phyloP scores from a whole-genome alignment of 1,284 basidiomycete species.

The Heterobasidion occidentale region DNA sequence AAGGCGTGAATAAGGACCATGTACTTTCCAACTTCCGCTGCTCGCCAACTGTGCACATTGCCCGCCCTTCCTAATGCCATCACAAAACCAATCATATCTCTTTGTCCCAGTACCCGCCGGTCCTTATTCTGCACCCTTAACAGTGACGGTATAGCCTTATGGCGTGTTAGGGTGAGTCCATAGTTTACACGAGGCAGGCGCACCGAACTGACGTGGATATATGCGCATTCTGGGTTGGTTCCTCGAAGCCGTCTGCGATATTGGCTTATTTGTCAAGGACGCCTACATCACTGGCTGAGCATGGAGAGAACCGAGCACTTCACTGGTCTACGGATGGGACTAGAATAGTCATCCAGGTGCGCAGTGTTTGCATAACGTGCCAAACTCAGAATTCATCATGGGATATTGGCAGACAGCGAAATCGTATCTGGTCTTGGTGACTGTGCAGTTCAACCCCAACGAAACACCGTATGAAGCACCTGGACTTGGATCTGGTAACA shows the following conservation, averaged over 20 bases:
- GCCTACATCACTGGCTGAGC: constrained; percentile 67
- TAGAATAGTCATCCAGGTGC: constrained; percentile 71
- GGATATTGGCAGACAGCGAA: constrained; percentile 49
- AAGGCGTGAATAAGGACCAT: constrained; percentile 18
- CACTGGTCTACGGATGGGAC: constrained; percentile 79
- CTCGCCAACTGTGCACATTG: constrained; percentile 58
- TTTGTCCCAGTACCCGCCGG: constrained; percentile 64
- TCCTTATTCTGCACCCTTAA: constrained; percentile 76
- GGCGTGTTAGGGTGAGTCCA: constrained; percentile 74
- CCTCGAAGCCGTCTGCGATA: constrained; percentile 67
- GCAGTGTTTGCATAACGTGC: constrained; percentile 14
- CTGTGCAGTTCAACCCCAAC: constrained; percentile 53
- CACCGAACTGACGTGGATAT: too few species aligned
- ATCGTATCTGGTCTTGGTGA: constrained; percentile 73
- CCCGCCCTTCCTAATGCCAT: constrained; percentile 59
- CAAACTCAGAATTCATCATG: not conserved
- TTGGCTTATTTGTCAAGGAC: constrained; percentile 72
- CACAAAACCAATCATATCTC: constrained; percentile 48
- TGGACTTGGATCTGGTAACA: constrained; percentile 43
- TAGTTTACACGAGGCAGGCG: not conserved
- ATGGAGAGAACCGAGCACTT: constrained; percentile 68
- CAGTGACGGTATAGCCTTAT: constrained; percentile 60
- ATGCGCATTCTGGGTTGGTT: not conserved
- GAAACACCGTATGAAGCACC: constrained; percentile 50
- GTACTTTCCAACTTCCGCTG: constrained; percentile 80